These are phyloP conservation scores for Chloranthus sessilifolius DNA, from an alignment of 164 flowering plant species.

Conservation along the genomic window DNA sequence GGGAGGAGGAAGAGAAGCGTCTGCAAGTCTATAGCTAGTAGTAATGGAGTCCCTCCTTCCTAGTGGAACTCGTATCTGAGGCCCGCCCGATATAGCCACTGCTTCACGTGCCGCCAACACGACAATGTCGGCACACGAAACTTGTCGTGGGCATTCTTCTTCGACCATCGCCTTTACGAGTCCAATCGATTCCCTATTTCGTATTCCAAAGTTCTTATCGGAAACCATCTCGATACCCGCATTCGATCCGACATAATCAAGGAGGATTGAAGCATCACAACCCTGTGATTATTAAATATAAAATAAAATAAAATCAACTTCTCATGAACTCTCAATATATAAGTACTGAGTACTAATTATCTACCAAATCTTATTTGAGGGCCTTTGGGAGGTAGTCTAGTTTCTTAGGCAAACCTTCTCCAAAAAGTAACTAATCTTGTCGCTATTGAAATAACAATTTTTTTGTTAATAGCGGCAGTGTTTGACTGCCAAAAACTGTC, in stretches of 20 bases:
- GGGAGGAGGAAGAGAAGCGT: slow-evolving; percentile 36
- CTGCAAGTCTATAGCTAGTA: slow-evolving; percentile 32
- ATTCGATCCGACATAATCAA: slow-evolving; percentile 20
- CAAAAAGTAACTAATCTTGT: no score
- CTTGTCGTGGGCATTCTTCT: slow-evolving; percentile 38
- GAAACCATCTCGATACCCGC: slow-evolving; percentile 30
- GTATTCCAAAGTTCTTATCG: slow-evolving; percentile 36
- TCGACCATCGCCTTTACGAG: slow-evolving; percentile 38
- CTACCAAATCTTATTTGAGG: background rate
- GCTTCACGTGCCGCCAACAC: slow-evolving; percentile 52
- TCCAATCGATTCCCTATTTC: slow-evolving; percentile 30
- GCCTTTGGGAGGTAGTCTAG: no score
- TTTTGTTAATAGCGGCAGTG: no score
- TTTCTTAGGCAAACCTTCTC: no score
- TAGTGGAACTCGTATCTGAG: slow-evolving; percentile 38
- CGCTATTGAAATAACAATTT: no score
- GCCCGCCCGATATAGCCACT: slow-evolving; percentile 43
- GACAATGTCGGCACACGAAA: slow-evolving; percentile 52
- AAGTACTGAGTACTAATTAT: background rate
- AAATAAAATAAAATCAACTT: no score
- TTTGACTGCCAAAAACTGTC: no score
- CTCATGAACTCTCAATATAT: background rate
- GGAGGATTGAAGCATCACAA: slow-evolving; percentile 60
- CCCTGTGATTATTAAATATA: slow-evolving; percentile 31
- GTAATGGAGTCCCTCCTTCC: slow-evolving; percentile 41